These are phyloP conservation scores for Ogataea paraovalis DNA, from an alignment of 805 yeast genomes.

Conservation along the genomic window DNA sequence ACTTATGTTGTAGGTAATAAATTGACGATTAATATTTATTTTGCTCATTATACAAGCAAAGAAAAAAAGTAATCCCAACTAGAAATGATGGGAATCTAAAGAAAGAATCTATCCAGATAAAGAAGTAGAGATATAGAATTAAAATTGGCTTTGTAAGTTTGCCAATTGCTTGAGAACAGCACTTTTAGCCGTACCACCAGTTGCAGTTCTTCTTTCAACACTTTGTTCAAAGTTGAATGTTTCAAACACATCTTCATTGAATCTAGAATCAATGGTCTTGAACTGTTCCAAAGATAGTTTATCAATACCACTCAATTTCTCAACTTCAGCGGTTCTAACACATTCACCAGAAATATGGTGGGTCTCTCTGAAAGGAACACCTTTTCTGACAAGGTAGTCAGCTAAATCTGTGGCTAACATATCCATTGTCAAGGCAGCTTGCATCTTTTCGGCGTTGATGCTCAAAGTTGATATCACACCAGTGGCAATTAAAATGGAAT, in stretches of 20 bases:
- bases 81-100: neutral
- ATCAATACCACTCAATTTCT: slow-evolving; percentile 78
- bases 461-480: slow-evolving; percentile 89
- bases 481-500: slow-evolving; percentile 89
- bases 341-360: slow-evolving; percentile 99
- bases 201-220: slow-evolving; percentile 95
- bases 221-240: slow-evolving; percentile 91
- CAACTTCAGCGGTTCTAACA: slow-evolving; percentile 84
- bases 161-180: slow-evolving; percentile 79
- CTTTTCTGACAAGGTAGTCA: slow-evolving; percentile 93
- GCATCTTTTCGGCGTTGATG: slow-evolving; percentile 74
- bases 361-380: slow-evolving; percentile 98
- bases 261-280: slow-evolving; percentile 73
- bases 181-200: slow-evolving; percentile 92
- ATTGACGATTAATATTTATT: no score
- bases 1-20: no score
- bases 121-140: neutral
- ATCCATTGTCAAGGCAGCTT: slow-evolving; percentile 90
- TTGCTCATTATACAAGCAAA: no score
- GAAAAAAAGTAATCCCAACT: no score
- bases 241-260: slow-evolving; percentile 71
- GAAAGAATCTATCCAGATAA: neutral
- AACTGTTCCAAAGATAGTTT: slow-evolving; percentile 74
- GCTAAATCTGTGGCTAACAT: slow-evolving; percentile 99
- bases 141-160: slow-evolving; percentile 22